Evolutionary conservation across 2,329 filamentous ascomycete species (phyloP), one percentile per base, ranked within the genome.

Genomic region (Cladosporium sp.): DNA sequence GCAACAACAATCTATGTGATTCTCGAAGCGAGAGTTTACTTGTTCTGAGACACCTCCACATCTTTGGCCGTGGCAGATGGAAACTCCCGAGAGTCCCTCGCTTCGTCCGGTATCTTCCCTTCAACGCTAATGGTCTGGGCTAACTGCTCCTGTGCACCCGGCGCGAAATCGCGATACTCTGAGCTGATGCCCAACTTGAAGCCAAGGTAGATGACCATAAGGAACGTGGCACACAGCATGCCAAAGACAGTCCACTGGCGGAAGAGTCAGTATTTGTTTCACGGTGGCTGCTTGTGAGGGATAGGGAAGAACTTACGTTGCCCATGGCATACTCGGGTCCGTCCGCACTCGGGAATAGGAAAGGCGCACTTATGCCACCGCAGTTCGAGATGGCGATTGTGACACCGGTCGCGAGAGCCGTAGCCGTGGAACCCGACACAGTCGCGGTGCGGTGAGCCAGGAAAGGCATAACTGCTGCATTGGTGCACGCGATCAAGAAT

Each of bases 311-410:
- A 53, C 54, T 49, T 43, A 53, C 54, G 22, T 53, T 56, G 38
- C 54, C 54, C 43, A 46, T 56, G 22, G 32, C 38, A 41, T 56
- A 56, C 9, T 52, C 31, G 19, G 54, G 54, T 11, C 51, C 54
- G 38, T 53, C 51, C 5, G 41, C 28, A 8, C 46, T 46, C 2
- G 54, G 54, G 38, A 56, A 56, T 9, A 56, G 28, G 46, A 56
- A 56, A 9, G 54, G 54, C 37, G 54, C 54, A 35, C 31, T 45
- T 38, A 56, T 56, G 33, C 54, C 54, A 41, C 54, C 54, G 16
- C 54, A 56, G 37, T 56, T 56, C 13, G 54, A 53, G 32, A 56
- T 40, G 9, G 54, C 54, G 46, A 56, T 56, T 11, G 53, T 56
- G 3, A 53, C 54, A 19, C 54, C 54, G 1, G 54, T 56, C 9